Conservation (phyloP, 2,329 filamentous ascomycete genomes). For the Fusarium sp. region DNA sequence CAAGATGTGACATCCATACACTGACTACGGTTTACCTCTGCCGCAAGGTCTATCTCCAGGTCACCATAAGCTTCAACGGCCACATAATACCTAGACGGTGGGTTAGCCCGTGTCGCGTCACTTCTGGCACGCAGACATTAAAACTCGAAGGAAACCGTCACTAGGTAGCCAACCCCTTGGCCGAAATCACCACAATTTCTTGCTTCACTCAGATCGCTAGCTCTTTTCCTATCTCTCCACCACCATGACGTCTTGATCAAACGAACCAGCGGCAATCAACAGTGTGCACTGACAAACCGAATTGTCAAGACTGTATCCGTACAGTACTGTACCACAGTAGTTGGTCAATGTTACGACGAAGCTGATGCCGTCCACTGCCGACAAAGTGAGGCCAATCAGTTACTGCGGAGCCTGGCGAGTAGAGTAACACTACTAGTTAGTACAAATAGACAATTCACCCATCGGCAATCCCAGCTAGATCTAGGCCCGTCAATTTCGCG, state of each 20-base stretch:
- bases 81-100: conserved; percentile 17
- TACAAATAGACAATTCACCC: conserved; percentile 10
- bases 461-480: conserved; percentile 18
- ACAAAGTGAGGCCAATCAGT: conserved; percentile 27
- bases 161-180: not conserved
- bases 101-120: conserved; percentile 34
- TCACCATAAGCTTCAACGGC: conserved; percentile 19
- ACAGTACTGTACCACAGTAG: not conserved
- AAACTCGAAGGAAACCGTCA: not conserved
- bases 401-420: conserved; percentile 8
- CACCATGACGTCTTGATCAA: conserved; percentile 14
- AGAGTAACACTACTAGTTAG: conserved; percentile 3
- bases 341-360: conserved; percentile 1
- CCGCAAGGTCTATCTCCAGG: conserved; percentile 30
- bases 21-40: conserved; percentile 14
- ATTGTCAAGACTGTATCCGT: not conserved
- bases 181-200: not conserved
- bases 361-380: conserved; percentile 16
- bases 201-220: not conserved
- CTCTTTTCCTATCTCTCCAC: conserved; percentile 7
- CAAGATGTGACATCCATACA: conserved; percentile 16
- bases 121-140: not conserved
- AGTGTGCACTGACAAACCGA: not conserved
- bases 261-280: conserved; percentile 12
- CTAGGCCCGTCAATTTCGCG: conserved; percentile 35